Percentiles rank a stretch among this genome's conserved stretches.
Conservation (phyloP, 148 eudicot species). For the Fagopyrum homotropicum region DNA sequence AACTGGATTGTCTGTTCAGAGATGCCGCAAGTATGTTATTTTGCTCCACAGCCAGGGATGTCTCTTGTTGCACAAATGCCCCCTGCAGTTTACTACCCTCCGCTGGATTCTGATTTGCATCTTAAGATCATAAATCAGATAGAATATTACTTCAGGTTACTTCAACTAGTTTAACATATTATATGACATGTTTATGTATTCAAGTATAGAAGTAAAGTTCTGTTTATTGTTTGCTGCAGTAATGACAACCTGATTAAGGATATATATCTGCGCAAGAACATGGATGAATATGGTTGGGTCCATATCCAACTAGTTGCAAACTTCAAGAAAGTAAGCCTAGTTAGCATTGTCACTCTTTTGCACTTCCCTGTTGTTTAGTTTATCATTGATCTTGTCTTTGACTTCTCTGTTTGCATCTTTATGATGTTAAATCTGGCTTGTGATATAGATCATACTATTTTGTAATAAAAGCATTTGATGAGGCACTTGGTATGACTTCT, state of each 20-base stretch:
- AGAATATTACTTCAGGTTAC: slow-evolving; percentile 84
- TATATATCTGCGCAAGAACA: slow-evolving; percentile 58
- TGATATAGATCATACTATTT: neutral
- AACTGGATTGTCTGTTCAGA: slow-evolving; percentile 34
- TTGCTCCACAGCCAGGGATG: slow-evolving; percentile 30
- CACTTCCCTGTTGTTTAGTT: neutral
- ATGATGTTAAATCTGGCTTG: neutral
- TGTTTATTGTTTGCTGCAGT: slow-evolving; percentile 30
- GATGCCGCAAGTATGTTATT: slow-evolving; percentile 24
- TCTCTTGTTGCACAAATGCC: slow-evolving; percentile 45
- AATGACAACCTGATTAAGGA: slow-evolving; percentile 75
- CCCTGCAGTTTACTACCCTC: slow-evolving; percentile 16
- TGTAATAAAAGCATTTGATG: neutral
- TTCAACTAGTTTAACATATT: neutral
- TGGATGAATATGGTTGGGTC: slow-evolving; percentile 96
- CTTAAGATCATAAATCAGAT: slow-evolving; percentile 59
- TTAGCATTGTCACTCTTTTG: neutral
- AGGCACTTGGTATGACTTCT: neutral
- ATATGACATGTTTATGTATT: neutral
- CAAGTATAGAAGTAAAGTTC: neutral
- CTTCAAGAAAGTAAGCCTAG: slow-evolving; percentile 58
- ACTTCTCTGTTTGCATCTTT: neutral
- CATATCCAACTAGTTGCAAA: slow-evolving; percentile 55
- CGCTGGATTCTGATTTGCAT: slow-evolving; percentile 45
- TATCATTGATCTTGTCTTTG: neutral